A percentile compares a stretch with the other conserved stretches of the same genome.
Conservation (phyloP, 495 filamentous ascomycete species). For the Hypoxylon fragiforme region DNA sequence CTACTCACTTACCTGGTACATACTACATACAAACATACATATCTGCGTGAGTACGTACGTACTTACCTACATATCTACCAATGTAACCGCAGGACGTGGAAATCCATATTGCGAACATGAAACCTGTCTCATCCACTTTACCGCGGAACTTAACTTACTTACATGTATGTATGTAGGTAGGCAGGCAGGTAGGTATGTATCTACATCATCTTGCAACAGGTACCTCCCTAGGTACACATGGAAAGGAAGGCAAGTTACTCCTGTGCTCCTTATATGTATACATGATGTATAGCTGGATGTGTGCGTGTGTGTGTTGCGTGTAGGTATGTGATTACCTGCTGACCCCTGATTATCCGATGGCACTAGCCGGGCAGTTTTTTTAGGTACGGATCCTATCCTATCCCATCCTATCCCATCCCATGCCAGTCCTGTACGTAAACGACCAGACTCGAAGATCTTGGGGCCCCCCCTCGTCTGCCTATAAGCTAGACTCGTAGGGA, state of each 20-base stretch:
- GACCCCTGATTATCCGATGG: slow-evolving; percentile 18
- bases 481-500: not conserved
- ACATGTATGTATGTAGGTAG: not conserved
- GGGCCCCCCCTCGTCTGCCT: not conserved
- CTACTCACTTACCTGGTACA: not conserved
- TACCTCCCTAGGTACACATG: not conserved
- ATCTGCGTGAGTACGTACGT: no score
- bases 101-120: not conserved
- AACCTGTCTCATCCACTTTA: not conserved
- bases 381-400: slow-evolving; percentile 8
- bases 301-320: not conserved
- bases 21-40: not conserved
- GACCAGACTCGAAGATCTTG: not conserved
- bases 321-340: not conserved
- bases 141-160: not conserved
- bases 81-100: not conserved
- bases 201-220: not conserved
- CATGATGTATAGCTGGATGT: not conserved
- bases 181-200: not conserved
- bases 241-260: not conserved
- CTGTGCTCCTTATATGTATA: not conserved
- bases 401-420: no score
- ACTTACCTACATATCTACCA: not conserved
- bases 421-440: slow-evolving; percentile 4
- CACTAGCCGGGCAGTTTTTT: slow-evolving; percentile 22